Conservation (phyloP, 163 green algal species). For the Scenedesmus sp. region DNA sequence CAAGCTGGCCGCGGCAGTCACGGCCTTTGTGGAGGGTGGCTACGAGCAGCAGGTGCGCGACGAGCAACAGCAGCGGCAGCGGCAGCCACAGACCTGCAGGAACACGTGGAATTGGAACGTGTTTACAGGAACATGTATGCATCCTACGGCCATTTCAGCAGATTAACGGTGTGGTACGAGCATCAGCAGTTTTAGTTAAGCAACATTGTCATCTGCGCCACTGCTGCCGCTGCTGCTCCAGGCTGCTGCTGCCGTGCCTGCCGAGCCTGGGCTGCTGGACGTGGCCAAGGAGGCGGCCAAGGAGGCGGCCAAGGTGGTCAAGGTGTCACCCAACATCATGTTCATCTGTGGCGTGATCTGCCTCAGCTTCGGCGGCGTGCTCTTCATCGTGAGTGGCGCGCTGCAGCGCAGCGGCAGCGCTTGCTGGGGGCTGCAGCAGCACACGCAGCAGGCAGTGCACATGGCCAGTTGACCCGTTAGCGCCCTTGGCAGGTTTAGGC, state of each 20-base stretch:
- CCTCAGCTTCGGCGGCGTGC: background rate
- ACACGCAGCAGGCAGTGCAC: background rate
- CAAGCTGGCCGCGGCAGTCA: conserved; percentile 24
- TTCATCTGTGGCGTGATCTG: conserved; percentile 5
- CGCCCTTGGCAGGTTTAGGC: background rate
- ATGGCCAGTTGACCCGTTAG: background rate
- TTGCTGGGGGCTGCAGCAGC: background rate
- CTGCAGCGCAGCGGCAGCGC: background rate
- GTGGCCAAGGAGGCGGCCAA: background rate
- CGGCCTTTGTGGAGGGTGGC: conserved; percentile 1
- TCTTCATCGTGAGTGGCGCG: conserved; percentile 27
- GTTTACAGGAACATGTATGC: background rate
- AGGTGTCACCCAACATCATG: background rate
- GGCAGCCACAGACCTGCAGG: background rate
- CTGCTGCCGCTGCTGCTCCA: background rate
- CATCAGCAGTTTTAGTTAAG: background rate
- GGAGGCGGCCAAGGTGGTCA: background rate
- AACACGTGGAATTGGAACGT: background rate
- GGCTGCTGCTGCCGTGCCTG: conserved; percentile 18
- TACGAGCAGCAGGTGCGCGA: conserved; percentile 47
- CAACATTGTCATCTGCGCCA: background rate
- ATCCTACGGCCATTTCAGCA: background rate
- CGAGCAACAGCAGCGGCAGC: background rate
- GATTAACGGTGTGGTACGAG: background rate
- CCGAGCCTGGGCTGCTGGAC: conserved; percentile 2